Conservation (phyloP, 805 yeast genomes). For the Kuraishia molischiana region DNA sequence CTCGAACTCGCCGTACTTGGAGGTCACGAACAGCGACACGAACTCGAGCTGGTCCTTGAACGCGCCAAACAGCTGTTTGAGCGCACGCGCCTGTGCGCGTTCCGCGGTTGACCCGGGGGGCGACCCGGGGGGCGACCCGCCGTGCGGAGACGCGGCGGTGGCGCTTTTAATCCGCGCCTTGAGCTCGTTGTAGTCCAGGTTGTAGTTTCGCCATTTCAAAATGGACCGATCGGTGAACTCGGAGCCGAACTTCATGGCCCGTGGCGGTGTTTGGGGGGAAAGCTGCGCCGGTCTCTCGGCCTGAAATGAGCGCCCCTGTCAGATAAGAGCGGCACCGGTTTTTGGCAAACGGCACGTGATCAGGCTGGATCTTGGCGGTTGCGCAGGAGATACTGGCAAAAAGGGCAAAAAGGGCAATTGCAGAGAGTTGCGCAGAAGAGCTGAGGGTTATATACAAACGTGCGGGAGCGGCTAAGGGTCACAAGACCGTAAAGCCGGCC, state of each 20-base stretch:
- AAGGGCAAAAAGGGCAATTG: too few relatives aligned
- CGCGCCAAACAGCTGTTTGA: constrained; percentile 26
- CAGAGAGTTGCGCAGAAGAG: too few relatives aligned
- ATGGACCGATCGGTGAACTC: constrained; percentile 68
- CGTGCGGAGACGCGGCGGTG: constrained; percentile 23
- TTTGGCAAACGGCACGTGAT: too few relatives aligned
- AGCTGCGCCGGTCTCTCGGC: too few relatives aligned
- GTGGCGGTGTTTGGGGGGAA: too few relatives aligned
- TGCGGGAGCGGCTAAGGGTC: too few relatives aligned
- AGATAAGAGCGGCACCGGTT: too few relatives aligned
- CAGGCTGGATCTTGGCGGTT: too few relatives aligned
- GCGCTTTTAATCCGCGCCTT: constrained; percentile 55
- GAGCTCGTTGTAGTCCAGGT: constrained; percentile 73
- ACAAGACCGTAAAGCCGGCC: too few relatives aligned
- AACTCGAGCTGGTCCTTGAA: constrained; percentile 52
- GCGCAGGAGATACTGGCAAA: too few relatives aligned
- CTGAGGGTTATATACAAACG: too few relatives aligned
- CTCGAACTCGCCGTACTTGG: constrained; percentile 62
- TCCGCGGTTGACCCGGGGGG: neutral
- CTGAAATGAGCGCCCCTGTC: too few relatives aligned
- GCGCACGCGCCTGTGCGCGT: neutral
- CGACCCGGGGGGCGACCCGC: neutral
- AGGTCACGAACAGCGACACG: constrained; percentile 50
- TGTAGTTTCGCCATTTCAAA: constrained; percentile 81
- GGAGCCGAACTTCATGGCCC: constrained; percentile 75